Evolutionary conservation across 2,329 filamentous ascomycete species (phyloP), one percentile per base, ranked within the genome.

Genomic region (Botryotinia convoluta): DNA sequence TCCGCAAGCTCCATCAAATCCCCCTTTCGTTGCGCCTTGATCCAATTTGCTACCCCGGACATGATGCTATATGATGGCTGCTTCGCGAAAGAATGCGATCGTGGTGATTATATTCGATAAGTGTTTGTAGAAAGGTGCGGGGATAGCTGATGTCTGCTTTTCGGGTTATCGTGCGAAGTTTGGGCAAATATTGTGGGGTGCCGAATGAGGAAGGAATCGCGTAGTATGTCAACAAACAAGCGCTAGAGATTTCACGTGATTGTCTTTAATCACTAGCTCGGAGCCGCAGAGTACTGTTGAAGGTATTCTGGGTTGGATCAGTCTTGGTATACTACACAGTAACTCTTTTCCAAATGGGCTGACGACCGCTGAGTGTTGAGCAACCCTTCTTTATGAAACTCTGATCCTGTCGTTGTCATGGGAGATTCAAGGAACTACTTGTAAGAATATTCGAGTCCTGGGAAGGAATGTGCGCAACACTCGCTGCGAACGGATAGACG

Each of bases 11-110:
- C 91, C 78, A 89, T 83, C 73, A 97, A 88, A 77, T 95, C 93
- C 78, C 86, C 87, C 87, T 97, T 97, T 85, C 92, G 91, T 87
- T 96, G 92, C 82, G 88, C 87, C 83, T 91, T 88, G 81, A 97
- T 87, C 89, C 92, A 97, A 78, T 90, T 89, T 81, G 91, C 89
- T 77, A 84, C 84, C 78, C 84, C 84, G 75, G 90, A 89, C 90
- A 93, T 93, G 79, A 81, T 87, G 79, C 78, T 51, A 63, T 42
- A 48, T 60, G 9, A 14, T 68, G 20, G 44, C 44, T 64, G 12
- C 57, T 39, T 68, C 29, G 51, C 29, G 71, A 59, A 48, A 37
- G 29, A 69, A 54, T 63, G 54, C 64, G 64, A 73, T 29, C 35
- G 42, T 20, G 14, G 62, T 70, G 10, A 39, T 63, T n/a, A 54